Conservation (phyloP, 2,329 filamentous ascomycete species). For the Fonsecaea pedrosoi region DNA sequence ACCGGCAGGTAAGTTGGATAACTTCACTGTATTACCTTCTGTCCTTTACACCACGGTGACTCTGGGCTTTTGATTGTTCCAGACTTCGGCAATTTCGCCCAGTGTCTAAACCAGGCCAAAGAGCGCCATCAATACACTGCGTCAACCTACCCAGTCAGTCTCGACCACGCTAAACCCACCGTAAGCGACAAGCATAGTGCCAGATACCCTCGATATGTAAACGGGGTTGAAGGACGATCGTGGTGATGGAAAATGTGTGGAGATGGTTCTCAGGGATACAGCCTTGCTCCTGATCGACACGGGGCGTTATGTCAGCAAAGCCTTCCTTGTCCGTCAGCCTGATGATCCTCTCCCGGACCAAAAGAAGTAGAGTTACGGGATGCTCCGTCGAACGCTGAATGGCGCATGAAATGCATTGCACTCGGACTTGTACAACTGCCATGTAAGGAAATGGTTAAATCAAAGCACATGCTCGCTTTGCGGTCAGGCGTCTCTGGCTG, state of each 20-base stretch:
- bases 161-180: background rate
- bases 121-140: background rate
- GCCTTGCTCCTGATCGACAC: background rate
- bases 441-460: background rate
- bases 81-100: background rate
- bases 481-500: background rate
- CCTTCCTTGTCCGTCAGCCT: background rate
- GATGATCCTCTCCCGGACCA: background rate
- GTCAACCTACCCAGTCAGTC: background rate
- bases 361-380: background rate
- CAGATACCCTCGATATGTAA: background rate
- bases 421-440: too few species aligned
- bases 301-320: background rate
- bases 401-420: background rate
- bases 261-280: background rate
- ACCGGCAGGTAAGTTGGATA: too few species aligned
- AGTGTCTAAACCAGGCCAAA: background rate
- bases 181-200: background rate
- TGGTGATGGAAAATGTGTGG: conserved; percentile 2
- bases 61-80: background rate
- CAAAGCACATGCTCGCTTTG: background rate
- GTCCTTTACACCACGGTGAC: too few species aligned
- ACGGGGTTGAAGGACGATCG: background rate
- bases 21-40: too few species aligned
- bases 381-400: background rate